Base-by-base conservation (phyloP, 768 basidiomycete genomes). In the Pleurotus platypus region DNA sequence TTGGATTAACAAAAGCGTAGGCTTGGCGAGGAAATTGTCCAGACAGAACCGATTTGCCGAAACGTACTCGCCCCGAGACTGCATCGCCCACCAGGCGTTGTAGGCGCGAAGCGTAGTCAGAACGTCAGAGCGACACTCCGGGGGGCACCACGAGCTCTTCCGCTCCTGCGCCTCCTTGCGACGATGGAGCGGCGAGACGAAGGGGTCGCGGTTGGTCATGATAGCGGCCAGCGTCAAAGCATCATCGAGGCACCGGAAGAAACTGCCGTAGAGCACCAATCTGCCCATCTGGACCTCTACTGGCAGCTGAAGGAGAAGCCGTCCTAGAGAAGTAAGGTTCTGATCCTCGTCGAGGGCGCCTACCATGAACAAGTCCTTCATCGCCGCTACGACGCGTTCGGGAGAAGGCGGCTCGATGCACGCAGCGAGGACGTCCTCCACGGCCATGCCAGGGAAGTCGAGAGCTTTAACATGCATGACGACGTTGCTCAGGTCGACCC, bases 381-480 rank as follows among this genome's bases (percentile, higher is more conserved):
- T 86, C 1, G 94, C 95, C 48, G 91, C 86, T 11, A 72, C 74
- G 35, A 98, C 87, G 18, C 92, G 87, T 37, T 81, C 80, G 1
- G 81, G 71, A 37, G 82, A 84, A n/a, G 95, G 95, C 13, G 95
- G 89, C 67, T 98, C 94, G 55, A 97, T 97, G 11, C 88, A 80
- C 9, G 83, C 85, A 1, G 83, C 84, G 37, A 98, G 78, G 18
- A 97, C 93, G 58, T 95, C 89, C 65, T 95, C 90, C 5, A 93
- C 90, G 26, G 83, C 72, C 85, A 94, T 85, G 45, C 83, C 85
- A 5, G 92, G 90, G 67, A 97, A 89, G 67, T 92, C 86, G 37
- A 97, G 80, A 7, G 94, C 94, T 66, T 96, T 97, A 69, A 98
- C 84, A 67, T 94, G 94, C 94, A 98, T 98, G 13, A 96, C 92